phyloP scores from a whole-genome alignment of 2,329 filamentous ascomycete species.

The Nemania bipapillata region DNA sequence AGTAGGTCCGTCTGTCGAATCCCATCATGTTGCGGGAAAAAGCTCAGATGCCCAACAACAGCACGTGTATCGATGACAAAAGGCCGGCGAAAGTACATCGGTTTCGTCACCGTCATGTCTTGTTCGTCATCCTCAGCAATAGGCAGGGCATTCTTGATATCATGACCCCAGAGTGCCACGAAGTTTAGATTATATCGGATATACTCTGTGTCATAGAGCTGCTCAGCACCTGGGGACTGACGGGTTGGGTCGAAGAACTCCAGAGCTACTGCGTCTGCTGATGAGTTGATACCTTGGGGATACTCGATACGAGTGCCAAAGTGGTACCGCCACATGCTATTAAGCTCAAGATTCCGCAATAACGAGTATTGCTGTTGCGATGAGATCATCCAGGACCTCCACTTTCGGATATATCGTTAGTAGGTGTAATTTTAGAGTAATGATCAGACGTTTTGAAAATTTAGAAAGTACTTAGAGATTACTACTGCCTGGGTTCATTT shows the following conservation, averaged over 20 bases:
- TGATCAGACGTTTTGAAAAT: not conserved
- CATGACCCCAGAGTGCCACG: constrained; percentile 62
- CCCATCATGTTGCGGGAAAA: constrained; percentile 56
- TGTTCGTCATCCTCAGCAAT: constrained; percentile 60
- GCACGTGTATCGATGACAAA: constrained; percentile 66
- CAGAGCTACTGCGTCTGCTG: constrained; percentile 32
- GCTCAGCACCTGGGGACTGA: constrained; percentile 45
- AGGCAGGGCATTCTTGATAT: constrained; percentile 60
- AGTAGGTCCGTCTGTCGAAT: constrained; percentile 64
- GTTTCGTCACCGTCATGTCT: constrained; percentile 57
- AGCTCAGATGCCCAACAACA: constrained; percentile 64
- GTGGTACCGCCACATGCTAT: constrained; percentile 59
- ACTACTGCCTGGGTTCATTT: not conserved
- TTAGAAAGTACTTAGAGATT: not conserved
- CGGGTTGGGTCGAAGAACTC: constrained; percentile 32
- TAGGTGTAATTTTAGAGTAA: not conserved
- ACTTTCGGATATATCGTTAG: constrained; percentile 27
- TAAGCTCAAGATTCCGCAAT: constrained; percentile 62
- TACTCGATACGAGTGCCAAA: constrained; percentile 54
- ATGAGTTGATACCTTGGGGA: constrained; percentile 36
- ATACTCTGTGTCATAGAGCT: constrained; percentile 61
- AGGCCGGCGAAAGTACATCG: constrained; percentile 53
- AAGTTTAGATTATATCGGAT: constrained; percentile 65
- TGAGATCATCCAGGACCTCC: constrained; percentile 62
- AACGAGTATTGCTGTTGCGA: constrained; percentile 61